Base-by-base conservation (phyloP, 345 rosid genomes). In the Cardamine resedifolia region DNA sequence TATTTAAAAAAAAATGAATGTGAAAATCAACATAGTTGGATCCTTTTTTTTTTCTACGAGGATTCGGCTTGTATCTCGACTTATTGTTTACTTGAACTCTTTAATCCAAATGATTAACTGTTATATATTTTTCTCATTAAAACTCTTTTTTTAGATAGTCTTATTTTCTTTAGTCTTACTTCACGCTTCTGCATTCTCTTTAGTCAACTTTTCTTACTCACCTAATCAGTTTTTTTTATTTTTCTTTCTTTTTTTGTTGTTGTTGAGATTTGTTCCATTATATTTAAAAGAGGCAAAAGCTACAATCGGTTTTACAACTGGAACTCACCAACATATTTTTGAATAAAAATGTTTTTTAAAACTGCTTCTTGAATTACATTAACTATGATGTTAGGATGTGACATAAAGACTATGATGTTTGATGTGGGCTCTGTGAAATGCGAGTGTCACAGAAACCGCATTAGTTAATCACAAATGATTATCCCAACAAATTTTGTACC, bases 31-130 rank as follows among this genome's bases (percentile, higher is more conserved):
- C 16, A 11, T 44, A 49, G 70, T 57, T 66, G 23, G 8, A 36
- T 34, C 28, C 15, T 59, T 5, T 36, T 49, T 50, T 50, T n/a
- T n/a, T n/a, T n/a, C 23, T 36, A 50, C 23, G 68, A 51, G 10
- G 61, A 71, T 28, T 59, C 62, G 68, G 68, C 52, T 39, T n/a
- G 61, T 36, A 60, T 71, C 31, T 38, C 28, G 18, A 61, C 51
- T 61, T 60, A 50, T 36, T 33, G 58, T 34, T 70, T 67, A 59
- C 74, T 59, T 48, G 34, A 47, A 33, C 38, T 48, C 14, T 58
- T 31, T 58, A 0, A 45, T 31, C 52, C 26, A 53, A 23, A 38
- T 51, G 16, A 51, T 36, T 26, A 36, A 12, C 36, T 66, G 36
- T 52, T 51, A 66, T 9, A 15, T 28, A 34, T 53, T 58, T 58